phyloP scores from a whole-genome alignment of 2,329 filamentous ascomycete species.

The Xylariales sp. region DNA sequence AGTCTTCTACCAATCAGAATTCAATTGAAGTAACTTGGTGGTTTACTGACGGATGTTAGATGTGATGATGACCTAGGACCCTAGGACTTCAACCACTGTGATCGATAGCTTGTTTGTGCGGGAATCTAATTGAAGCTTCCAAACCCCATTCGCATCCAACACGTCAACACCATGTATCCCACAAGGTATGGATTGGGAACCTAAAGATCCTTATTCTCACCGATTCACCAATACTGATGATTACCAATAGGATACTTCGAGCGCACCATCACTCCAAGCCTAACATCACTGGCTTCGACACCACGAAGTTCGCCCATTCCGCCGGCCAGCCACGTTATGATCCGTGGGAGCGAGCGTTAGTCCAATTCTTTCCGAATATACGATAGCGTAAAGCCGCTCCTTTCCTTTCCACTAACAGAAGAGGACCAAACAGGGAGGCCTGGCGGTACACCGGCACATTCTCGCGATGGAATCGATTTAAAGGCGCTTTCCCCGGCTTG shows the following conservation, averaged over 20 bases:
- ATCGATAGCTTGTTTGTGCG: constrained; percentile 19
- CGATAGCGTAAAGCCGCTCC: background rate
- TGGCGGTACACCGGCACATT: constrained; percentile 95
- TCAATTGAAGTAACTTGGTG: constrained; percentile 7
- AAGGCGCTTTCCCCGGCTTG: constrained; percentile 85
- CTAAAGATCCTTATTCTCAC: background rate
- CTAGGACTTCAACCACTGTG: constrained; percentile 8
- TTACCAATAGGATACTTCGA: constrained; percentile 60
- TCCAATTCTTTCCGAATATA: constrained; percentile 42
- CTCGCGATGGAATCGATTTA: constrained; percentile 89
- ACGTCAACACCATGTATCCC: constrained; percentile 50
- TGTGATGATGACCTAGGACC: background rate
- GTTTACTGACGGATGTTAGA: background rate
- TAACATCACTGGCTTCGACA: constrained; percentile 93
- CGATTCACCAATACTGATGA: constrained; percentile 29
- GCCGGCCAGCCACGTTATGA: constrained; percentile 72
- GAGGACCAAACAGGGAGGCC: constrained; percentile 74
- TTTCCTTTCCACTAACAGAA: constrained; percentile 20
- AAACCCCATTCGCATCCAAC: constrained; percentile 20
- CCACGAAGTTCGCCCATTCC: constrained; percentile 80
- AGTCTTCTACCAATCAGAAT: constrained; percentile 26
- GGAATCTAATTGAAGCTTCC: constrained; percentile 20
- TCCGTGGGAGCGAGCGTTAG: constrained; percentile 74
- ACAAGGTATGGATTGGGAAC: constrained; percentile 47
- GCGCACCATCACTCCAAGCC: constrained; percentile 64